phyloP scores from a whole-genome alignment of 352 stramenopile species.

The Pilasporangium apinafurcum region DNA sequence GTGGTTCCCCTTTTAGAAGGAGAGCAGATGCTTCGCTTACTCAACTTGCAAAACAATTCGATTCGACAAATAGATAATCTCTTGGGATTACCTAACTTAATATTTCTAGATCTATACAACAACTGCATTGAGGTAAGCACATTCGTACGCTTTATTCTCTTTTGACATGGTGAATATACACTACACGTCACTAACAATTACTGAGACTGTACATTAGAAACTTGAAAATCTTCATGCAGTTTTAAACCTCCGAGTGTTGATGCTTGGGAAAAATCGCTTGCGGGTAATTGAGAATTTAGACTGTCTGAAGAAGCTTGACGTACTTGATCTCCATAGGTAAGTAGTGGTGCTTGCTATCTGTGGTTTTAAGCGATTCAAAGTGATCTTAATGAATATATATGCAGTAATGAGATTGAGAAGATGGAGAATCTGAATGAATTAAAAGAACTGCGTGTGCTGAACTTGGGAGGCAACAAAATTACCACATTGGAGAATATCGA shows the following conservation, averaged over 20 bases:
- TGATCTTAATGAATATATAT: too few relatives aligned
- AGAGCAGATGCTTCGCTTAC: slow-evolving; percentile 81
- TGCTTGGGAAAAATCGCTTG: slow-evolving; percentile 88
- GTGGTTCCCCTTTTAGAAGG: slow-evolving; percentile 85
- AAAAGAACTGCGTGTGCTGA: slow-evolving; percentile 85
- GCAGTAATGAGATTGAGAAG: slow-evolving; percentile 82
- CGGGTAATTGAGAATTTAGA: slow-evolving; percentile 80
- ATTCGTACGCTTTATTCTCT: background rate
- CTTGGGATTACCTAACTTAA: slow-evolving; percentile 80
- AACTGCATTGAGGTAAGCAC: slow-evolving; percentile 76
- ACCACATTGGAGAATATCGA: slow-evolving; percentile 71
- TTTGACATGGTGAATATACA: background rate
- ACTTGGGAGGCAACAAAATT: slow-evolving; percentile 86
- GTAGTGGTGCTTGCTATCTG: too few relatives aligned
- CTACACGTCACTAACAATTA: background rate
- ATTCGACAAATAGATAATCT: slow-evolving; percentile 86
- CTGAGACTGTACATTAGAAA: slow-evolving; percentile 18
- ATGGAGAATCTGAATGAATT: slow-evolving; percentile 87
- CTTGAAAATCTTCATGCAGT: slow-evolving; percentile 76
- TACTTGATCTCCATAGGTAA: slow-evolving; percentile 87
- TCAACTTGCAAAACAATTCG: slow-evolving; percentile 91
- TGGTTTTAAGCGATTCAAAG: too few relatives aligned
- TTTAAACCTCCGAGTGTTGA: slow-evolving; percentile 86
- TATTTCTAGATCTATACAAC: slow-evolving; percentile 92
- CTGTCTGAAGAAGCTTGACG: slow-evolving; percentile 85